Percentiles rank a stretch among this genome's conserved stretches.
Evolutionary conservation across 2,329 filamentous ascomycete genomes (phyloP).

Genomic region (Phaeomoniella chlamydospora): DNA sequence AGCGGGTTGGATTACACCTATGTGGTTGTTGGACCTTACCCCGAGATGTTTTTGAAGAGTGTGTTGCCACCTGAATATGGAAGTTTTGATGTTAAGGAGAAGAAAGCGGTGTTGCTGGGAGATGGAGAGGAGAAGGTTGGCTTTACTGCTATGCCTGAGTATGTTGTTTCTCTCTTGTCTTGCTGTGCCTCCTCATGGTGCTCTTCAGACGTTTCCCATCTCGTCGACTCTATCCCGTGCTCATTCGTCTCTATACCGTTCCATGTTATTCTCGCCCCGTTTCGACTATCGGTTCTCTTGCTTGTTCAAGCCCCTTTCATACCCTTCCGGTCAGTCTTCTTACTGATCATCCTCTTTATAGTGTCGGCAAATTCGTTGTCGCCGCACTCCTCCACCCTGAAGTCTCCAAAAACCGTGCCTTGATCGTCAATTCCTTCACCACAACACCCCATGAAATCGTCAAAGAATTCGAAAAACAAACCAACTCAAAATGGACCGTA

Average conservation of each 20-base stretch:
- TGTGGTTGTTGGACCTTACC: slow-evolving; percentile 56
- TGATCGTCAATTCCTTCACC: slow-evolving; percentile 60
- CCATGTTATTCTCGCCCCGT: too few relatives aligned
- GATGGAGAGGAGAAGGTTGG: slow-evolving; percentile 48
- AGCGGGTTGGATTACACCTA: slow-evolving; percentile 43
- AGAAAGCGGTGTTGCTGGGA: slow-evolving; percentile 46
- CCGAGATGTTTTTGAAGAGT: slow-evolving; percentile 37
- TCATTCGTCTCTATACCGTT: too few relatives aligned
- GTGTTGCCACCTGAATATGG: slow-evolving; percentile 29
- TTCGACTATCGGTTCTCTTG: too few relatives aligned
- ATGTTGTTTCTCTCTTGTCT: slow-evolving; percentile 14
- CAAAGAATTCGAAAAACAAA: slow-evolving; percentile 54
- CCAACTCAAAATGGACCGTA: slow-evolving; percentile 39
- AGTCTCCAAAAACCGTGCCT: slow-evolving; percentile 36
- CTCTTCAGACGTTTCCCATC: too few relatives aligned
- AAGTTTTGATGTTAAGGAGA: slow-evolving; percentile 42
- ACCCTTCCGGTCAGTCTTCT: slow-evolving; percentile 1
- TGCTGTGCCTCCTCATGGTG: too few relatives aligned
- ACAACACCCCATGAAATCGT: slow-evolving; percentile 48
- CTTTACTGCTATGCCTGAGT: slow-evolving; percentile 61
- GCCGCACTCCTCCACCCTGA: slow-evolving; percentile 45
- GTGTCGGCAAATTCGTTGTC: slow-evolving; percentile 52
- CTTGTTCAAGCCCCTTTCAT: background rate
- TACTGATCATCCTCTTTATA: slow-evolving; percentile 13
- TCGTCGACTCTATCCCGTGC: too few relatives aligned